Percentiles rank a stretch among this genome's conserved stretches.
Conservation (phyloP, 192 early-diverging fungal genomes). For the Podila verticillata region DNA sequence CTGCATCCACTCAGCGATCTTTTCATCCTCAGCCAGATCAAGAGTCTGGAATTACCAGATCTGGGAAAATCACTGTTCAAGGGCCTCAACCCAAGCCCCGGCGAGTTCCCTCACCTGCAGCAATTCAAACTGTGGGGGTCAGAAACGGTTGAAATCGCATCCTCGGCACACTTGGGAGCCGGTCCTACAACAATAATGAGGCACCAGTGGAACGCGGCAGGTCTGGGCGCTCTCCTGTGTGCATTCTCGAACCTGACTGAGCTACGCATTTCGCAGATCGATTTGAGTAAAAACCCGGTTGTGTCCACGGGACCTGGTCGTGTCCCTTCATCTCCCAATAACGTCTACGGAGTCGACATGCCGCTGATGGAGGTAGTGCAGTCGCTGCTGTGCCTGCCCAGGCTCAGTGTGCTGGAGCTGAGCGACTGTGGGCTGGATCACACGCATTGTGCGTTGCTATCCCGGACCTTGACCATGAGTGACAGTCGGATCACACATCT, state of each 20-base stretch:
- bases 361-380: conserved; percentile 7
- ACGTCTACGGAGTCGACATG: background rate
- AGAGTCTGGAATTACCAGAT: conserved; percentile 19
- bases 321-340: background rate
- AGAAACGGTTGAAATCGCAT: background rate
- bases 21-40: conserved; percentile 12
- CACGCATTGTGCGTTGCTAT: conserved; percentile 1
- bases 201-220: background rate
- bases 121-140: conserved; percentile 22
- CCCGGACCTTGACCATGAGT: background rate
- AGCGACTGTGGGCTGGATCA: conserved; percentile 14
- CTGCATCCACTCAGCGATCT: conserved; percentile 7
- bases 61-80: conserved; percentile 5
- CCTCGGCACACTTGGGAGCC: background rate
- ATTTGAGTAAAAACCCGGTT: conserved; percentile 1
- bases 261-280: conserved; percentile 15
- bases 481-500: conserved; percentile 22
- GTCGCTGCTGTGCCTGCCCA: conserved; percentile 7
- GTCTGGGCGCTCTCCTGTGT: conserved; percentile 6
- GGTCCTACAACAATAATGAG: background rate
- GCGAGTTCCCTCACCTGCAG: conserved; percentile 17
- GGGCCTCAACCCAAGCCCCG: background rate
- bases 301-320: too few relatives aligned
- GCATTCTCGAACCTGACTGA: conserved; percentile 18
- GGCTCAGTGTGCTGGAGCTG: conserved; percentile 9